These are phyloP conservation scores for Podaxis mareebaensis DNA, from an alignment of 768 basidiomycete species.

Conservation along the genomic window DNA sequence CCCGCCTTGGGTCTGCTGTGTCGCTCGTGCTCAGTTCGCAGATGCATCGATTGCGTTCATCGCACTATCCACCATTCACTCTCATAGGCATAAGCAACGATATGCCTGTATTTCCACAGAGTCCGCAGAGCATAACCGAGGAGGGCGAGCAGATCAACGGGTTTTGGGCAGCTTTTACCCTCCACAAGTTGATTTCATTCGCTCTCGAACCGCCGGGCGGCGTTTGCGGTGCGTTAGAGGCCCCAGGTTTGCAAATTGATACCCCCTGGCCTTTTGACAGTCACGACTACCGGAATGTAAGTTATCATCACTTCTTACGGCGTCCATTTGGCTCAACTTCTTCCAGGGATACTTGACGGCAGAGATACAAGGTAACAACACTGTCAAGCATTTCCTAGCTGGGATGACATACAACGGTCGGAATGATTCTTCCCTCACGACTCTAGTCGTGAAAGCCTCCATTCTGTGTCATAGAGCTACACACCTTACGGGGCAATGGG, in stretches of 20 bases:
- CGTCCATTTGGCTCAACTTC: slow-evolving; percentile 16
- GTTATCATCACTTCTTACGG: slow-evolving; percentile 14
- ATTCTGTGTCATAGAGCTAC: slow-evolving; percentile 60
- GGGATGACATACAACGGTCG: slow-evolving; percentile 31
- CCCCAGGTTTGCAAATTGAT: slow-evolving; percentile 50
- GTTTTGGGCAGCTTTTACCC: slow-evolving; percentile 62
- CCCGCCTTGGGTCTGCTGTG: slow-evolving; percentile 54
- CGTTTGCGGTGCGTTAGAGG: slow-evolving; percentile 56
- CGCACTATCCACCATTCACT: slow-evolving; percentile 35
- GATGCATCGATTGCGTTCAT: slow-evolving; percentile 47
- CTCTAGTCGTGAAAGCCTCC: slow-evolving; percentile 53
- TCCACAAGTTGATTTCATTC: slow-evolving; percentile 59
- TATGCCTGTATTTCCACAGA: slow-evolving; percentile 42
- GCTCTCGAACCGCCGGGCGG: slow-evolving; percentile 51
- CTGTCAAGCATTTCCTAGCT: slow-evolving; percentile 49
- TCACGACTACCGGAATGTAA: slow-evolving; percentile 38
- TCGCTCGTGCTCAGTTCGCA: slow-evolving; percentile 47
- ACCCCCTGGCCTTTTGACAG: slow-evolving; percentile 54
- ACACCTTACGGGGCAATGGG: slow-evolving; percentile 50
- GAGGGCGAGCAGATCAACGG: slow-evolving; percentile 68
- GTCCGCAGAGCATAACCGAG: slow-evolving; percentile 48
- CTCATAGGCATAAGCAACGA: slow-evolving; percentile 39
- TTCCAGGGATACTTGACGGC: slow-evolving; percentile 45
- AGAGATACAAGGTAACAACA: slow-evolving; percentile 46
- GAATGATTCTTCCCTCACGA: slow-evolving; percentile 37